A percentile compares a stretch with the other conserved stretches of the same genome.
Conservation (phyloP, 2,329 filamentous ascomycete genomes). For the Coniochaeta hoffmannii region DNA sequence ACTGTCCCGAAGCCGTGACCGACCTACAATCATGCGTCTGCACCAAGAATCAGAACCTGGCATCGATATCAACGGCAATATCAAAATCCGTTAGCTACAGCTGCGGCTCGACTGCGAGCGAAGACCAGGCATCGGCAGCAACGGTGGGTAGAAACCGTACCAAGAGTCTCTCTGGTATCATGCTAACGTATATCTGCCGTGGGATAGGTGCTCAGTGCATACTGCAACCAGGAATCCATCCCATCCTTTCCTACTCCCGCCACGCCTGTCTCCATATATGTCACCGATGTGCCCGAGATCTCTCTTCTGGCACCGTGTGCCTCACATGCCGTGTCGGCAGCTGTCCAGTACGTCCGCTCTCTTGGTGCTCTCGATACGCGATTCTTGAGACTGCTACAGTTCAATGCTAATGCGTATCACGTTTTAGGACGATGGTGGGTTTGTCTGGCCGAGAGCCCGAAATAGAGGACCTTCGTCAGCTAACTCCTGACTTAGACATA, state of each 20-base stretch:
- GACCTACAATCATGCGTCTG: conserved; percentile 46
- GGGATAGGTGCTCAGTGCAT: conserved; percentile 30
- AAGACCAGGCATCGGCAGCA: conserved; percentile 39
- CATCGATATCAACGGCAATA: conserved; percentile 28
- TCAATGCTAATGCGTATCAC: conserved; percentile 5
- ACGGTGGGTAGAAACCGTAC: conserved; percentile 14
- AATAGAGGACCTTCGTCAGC: too few species aligned
- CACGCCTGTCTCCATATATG: conserved; percentile 35
- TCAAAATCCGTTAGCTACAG: conserved; percentile 30
- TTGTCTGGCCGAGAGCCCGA: too few species aligned
- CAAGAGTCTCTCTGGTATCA: background rate
- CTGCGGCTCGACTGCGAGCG: conserved; percentile 38
- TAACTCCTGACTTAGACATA: conserved; percentile 22
- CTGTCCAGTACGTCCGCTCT: conserved; percentile 26
- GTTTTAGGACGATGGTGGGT: background rate
- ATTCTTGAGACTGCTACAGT: background rate
- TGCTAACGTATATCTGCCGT: conserved; percentile 3
- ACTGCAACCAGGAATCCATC: conserved; percentile 36
- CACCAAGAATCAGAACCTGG: conserved; percentile 34
- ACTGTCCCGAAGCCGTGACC: conserved; percentile 34
- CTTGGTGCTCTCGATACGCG: background rate
- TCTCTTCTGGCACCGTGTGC: conserved; percentile 36
- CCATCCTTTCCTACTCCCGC: conserved; percentile 34
- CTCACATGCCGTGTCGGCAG: conserved; percentile 26
- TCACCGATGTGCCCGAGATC: conserved; percentile 40